These are phyloP conservation scores for Purshia tridentata DNA, from an alignment of 306 rosid species.

Conservation along the genomic window DNA sequence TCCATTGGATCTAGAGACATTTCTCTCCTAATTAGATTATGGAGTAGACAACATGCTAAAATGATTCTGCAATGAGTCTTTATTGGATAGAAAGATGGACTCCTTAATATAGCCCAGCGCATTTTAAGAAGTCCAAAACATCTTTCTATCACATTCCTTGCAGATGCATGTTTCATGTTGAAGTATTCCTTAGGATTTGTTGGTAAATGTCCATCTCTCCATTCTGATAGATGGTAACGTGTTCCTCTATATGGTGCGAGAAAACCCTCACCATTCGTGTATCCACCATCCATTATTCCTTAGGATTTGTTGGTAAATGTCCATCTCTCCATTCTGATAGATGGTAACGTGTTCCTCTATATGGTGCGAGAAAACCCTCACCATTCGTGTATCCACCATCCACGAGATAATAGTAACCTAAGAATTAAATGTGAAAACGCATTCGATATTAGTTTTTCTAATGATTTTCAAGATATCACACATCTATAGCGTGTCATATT, in stretches of 20 bases:
- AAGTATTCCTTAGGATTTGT: neutral
- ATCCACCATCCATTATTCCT: neutral
- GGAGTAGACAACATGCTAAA: neutral
- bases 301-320: neutral
- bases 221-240: too few relatives aligned
- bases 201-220: neutral
- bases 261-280: neutral
- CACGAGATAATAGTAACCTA: neutral
- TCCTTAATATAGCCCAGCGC: neutral
- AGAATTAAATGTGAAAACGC: neutral
- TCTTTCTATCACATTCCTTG: neutral
- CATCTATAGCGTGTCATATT: neutral
- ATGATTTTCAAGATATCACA: neutral
- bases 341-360: neutral
- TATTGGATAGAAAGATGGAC: neutral
- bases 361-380: neutral
- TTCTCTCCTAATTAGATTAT: slow-evolving; percentile 5
- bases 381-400: neutral
- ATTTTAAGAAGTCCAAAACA: neutral
- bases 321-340: neutral
- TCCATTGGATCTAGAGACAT: neutral
- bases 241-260: neutral
- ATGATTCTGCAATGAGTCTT: neutral
- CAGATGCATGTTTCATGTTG: neutral
- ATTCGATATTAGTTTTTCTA: neutral